Percentiles rank a stretch among this genome's conserved stretches.
phyloP scores from a whole-genome alignment of 139 green algal species.

The Gonium pectorale region DNA sequence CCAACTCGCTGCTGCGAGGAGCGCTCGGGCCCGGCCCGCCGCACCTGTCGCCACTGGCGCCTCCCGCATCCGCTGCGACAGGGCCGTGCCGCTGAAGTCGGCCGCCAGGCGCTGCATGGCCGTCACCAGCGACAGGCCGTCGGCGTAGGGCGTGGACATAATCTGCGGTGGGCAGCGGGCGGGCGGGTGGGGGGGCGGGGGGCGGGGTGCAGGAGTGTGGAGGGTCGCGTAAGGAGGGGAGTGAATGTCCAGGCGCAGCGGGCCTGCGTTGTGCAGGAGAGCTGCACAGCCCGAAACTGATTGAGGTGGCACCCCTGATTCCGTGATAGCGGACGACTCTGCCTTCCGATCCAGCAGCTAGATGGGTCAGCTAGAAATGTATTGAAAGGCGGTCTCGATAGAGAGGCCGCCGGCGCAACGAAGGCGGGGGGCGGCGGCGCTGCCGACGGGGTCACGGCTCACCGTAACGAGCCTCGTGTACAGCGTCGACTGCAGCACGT shows the following conservation, averaged over 20 bases:
- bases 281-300: no score
- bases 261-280: no score
- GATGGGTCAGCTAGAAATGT: no score
- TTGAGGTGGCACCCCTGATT: no score
- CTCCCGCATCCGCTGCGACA: not conserved
- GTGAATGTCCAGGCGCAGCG: no score
- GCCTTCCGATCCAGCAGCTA: no score
- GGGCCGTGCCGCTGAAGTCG: not conserved
- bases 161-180: not conserved
- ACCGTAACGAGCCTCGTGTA: not conserved
- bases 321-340: no score
- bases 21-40: not conserved
- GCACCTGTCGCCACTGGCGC: not conserved
- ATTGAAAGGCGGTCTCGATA: not conserved
- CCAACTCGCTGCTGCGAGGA: not conserved
- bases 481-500: constrained; percentile 13
- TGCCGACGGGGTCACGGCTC: not conserved
- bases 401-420: no score
- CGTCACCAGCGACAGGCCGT: not conserved
- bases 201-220: no score
- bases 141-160: not conserved
- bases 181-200: no score
- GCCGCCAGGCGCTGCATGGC: not conserved
- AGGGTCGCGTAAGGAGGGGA: no score
- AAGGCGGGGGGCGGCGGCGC: no score